Conservation (phyloP, 441 rosid species). For the Pelargonium australe region DNA sequence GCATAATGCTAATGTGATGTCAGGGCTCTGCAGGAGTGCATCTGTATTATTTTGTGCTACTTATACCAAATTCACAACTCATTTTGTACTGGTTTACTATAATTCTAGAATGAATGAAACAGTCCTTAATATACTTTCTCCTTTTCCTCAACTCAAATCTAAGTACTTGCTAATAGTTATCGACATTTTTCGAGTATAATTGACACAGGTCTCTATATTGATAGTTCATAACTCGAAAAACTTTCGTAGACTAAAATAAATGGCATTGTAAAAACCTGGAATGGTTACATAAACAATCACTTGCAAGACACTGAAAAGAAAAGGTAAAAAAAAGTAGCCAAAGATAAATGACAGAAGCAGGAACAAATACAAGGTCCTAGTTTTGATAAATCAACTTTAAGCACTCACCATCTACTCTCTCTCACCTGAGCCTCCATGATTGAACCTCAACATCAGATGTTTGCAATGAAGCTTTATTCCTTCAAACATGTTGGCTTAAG, state of each 20-base stretch:
- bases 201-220: no score
- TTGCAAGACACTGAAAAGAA: not conserved
- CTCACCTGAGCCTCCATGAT: conserved; percentile 2
- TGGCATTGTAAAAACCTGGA: conserved; percentile 6
- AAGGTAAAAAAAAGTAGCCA: not conserved
- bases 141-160: no score
- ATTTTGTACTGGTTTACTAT: no score
- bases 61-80: no score
- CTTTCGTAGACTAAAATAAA: not conserved
- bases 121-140: no score
- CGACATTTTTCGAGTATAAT: no score
- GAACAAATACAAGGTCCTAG: conserved; percentile 5
- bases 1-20: no score
- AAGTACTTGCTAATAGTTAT: no score
- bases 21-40: no score
- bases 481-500: conserved; percentile 11
- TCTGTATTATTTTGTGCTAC: not conserved
- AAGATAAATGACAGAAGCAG: conserved; percentile 15
- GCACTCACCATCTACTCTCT: conserved; percentile 10
- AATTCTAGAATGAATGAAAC: no score
- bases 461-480: conserved; percentile 27
- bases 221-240: no score
- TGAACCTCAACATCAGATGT: conserved; percentile 13
- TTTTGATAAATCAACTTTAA: conserved; percentile 10
- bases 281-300: conserved; percentile 8